These are phyloP conservation scores for Suillus occidentalis DNA, from an alignment of 768 basidiomycete species.

Conservation along the genomic window DNA sequence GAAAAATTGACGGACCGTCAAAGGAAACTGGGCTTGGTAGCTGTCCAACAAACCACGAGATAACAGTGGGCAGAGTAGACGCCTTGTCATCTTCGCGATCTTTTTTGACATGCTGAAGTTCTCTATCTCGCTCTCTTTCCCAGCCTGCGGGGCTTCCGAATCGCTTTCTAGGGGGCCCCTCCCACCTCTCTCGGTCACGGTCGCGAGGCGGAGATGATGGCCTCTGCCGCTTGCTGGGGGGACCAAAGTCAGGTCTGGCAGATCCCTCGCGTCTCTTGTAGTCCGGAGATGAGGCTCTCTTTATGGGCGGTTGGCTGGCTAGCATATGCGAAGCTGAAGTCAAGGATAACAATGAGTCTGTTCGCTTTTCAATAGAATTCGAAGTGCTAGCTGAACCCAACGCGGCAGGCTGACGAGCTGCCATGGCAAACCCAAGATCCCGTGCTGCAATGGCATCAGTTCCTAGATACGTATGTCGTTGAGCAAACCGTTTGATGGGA, in stretches of 20 bases:
- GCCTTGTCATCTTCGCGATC: conserved; percentile 50
- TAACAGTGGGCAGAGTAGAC: conserved; percentile 51
- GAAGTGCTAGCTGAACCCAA: conserved; percentile 17
- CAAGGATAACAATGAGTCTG: conserved; percentile 37
- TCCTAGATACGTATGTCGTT: conserved; percentile 69
- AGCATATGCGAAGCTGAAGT: conserved; percentile 26
- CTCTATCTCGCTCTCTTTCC: conserved; percentile 48
- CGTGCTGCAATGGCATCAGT: conserved; percentile 87
- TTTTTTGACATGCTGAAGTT: conserved; percentile 38
- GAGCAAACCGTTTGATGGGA: conserved; percentile 88
- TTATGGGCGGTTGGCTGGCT: conserved; percentile 22
- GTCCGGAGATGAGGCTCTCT: conserved; percentile 35
- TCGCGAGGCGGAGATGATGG: conserved; percentile 46
- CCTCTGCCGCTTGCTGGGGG: conserved; percentile 45
- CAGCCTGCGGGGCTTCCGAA: conserved; percentile 41
- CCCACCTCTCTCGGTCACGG: conserved; percentile 48
- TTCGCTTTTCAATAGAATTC: conserved; percentile 32
- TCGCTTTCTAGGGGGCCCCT: conserved; percentile 36
- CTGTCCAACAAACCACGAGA: conserved; percentile 84
- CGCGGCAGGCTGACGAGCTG: conserved; percentile 28
- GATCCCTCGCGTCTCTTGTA: conserved; percentile 45
- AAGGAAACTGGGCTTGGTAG: conserved; percentile 74
- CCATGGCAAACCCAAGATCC: conserved; percentile 81
- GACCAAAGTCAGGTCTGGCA: conserved; percentile 37
- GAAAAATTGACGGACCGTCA: conserved; percentile 39